Base-by-base conservation (phyloP, 2,329 filamentous ascomycete genomes). In the Sporothrix humicola region DNA sequence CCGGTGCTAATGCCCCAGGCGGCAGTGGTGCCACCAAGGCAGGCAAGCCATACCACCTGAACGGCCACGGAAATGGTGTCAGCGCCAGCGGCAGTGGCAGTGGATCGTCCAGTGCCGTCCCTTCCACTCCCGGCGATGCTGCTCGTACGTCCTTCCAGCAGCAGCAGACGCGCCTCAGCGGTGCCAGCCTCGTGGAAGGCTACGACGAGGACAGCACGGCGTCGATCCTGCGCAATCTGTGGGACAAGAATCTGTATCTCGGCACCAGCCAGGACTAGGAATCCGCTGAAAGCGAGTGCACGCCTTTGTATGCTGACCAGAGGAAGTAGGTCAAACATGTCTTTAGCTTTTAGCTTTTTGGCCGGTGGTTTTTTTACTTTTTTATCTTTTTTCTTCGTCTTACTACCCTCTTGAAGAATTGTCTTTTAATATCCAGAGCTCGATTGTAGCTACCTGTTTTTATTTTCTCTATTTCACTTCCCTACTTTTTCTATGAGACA, bases 181-280 rank as follows among this genome's bases (percentile, higher is more conserved):
- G 86, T 1, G 82, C 84, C 10, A 88, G 85, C 72, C 80, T 86
- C 2, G 83, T 84, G 0, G 85, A 85, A n/a, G 82, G 81, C 2
- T 83, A 85, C 26, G 86, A 86, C 37, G 85, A 87, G 68, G 85
- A 87, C 69, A 85, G 83, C 10, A 85, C 87, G 0, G 81, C 84
- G 0, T 82, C 85, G 4, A 77, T 90, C 59, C 80, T 91, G 71
- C 83, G 88, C 72, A 87, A 87, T 75, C 79, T 91, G 68, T 91
- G 89, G 89, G 88, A 91, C 63, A 90, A 88, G 83, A 87, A 84
- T 68, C 82, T 85, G 79, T 87, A 90, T 77, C 81, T 90, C 73
- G 87, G 87, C 77, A 85, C 86, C 42, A 90, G 88, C 77, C 84
- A 85, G 80, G 83, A 85, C 54, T 85, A 82, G 80, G 76, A 76